Evolutionary conservation across 2,329 filamentous ascomycete genomes (phyloP).

Genomic region (Beauveria sp.): DNA sequence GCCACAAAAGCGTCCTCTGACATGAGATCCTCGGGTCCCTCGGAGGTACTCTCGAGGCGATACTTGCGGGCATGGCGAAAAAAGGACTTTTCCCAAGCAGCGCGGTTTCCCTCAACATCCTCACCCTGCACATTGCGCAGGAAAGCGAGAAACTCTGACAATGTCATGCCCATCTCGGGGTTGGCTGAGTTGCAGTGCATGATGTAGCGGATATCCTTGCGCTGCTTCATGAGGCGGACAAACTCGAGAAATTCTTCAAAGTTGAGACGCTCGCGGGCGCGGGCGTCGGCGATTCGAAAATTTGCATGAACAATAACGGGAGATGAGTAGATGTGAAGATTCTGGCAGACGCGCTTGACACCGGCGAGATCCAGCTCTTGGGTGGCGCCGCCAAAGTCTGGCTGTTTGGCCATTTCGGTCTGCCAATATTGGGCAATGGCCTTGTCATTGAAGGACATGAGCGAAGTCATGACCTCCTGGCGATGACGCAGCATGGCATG

Average conservation of each 20-base stretch:
- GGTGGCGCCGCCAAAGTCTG: constrained; percentile 46
- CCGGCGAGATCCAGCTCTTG: constrained; percentile 70
- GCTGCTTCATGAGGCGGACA: constrained; percentile 71
- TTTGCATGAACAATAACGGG: constrained; percentile 63
- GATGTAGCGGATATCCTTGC: constrained; percentile 71
- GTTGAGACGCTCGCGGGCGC: constrained; percentile 57
- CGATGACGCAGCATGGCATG: constrained; percentile 79
- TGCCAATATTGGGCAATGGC: constrained; percentile 81
- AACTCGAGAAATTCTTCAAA: constrained; percentile 80
- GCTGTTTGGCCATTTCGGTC: constrained; percentile 68
- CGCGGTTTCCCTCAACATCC: constrained; percentile 58
- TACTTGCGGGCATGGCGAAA: constrained; percentile 57
- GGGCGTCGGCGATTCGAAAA: constrained; percentile 66
- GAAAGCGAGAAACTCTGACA: constrained; percentile 69
- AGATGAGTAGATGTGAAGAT: constrained; percentile 85
- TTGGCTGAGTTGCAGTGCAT: constrained; percentile 56
- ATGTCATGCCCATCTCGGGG: constrained; percentile 56
- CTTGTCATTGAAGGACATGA: constrained; percentile 78
- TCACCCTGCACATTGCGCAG: constrained; percentile 67
- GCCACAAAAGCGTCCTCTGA: constrained; percentile 69
- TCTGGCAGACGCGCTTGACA: constrained; percentile 77
- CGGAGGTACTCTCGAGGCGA: constrained; percentile 38
- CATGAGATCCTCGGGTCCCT: constrained; percentile 46
- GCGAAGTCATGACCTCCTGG: constrained; percentile 80
- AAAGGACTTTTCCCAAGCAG: constrained; percentile 67